phyloP scores from a whole-genome alignment of 805 yeast genomes.

The Candida silvicultrix region DNA sequence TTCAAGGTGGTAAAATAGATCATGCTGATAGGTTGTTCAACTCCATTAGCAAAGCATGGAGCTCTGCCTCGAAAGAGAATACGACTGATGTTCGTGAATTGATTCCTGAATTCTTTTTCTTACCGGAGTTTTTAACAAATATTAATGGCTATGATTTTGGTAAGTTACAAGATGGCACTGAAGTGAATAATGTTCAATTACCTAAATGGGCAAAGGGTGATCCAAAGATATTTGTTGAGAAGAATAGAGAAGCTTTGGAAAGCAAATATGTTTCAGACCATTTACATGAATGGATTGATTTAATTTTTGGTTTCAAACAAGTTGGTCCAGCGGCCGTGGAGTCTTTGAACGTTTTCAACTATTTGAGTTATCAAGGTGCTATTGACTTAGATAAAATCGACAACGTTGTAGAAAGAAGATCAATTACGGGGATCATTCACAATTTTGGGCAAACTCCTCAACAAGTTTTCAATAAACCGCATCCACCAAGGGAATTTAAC shows the following conservation, averaged over 20 bases:
- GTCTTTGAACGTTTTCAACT: slow-evolving; percentile 74
- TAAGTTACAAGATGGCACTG: slow-evolving; percentile 48
- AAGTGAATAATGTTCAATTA: slow-evolving; percentile 54
- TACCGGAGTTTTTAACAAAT: slow-evolving; percentile 74
- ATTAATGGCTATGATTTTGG: slow-evolving; percentile 68
- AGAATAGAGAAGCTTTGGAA: slow-evolving; percentile 79
- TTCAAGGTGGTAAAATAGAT: slow-evolving; percentile 87
- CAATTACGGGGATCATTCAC: slow-evolving; percentile 79
- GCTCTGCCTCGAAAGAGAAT: slow-evolving; percentile 69
- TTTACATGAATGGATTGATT: slow-evolving; percentile 79
- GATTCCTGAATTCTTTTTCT: slow-evolving; percentile 77
- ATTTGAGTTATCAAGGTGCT: slow-evolving; percentile 79
- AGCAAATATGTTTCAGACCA: slow-evolving; percentile 73
- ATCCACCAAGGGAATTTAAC: slow-evolving; percentile 42
- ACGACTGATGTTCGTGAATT: slow-evolving; percentile 86
- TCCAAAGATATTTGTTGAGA: slow-evolving; percentile 64
- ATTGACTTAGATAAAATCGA: slow-evolving; percentile 67
- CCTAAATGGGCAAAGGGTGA: slow-evolving; percentile 86
- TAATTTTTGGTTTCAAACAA: slow-evolving; percentile 78
- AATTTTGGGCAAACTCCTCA: slow-evolving; percentile 90
- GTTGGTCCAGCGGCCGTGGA: slow-evolving; percentile 62
- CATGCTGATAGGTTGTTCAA: slow-evolving; percentile 80
- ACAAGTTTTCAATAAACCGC: slow-evolving; percentile 64
- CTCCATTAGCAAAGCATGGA: slow-evolving; percentile 75
- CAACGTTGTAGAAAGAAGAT: slow-evolving; percentile 68